Evolutionary conservation across 192 early-diverging fungal species (phyloP).

Genomic region (Gonapodya prolifera): DNA sequence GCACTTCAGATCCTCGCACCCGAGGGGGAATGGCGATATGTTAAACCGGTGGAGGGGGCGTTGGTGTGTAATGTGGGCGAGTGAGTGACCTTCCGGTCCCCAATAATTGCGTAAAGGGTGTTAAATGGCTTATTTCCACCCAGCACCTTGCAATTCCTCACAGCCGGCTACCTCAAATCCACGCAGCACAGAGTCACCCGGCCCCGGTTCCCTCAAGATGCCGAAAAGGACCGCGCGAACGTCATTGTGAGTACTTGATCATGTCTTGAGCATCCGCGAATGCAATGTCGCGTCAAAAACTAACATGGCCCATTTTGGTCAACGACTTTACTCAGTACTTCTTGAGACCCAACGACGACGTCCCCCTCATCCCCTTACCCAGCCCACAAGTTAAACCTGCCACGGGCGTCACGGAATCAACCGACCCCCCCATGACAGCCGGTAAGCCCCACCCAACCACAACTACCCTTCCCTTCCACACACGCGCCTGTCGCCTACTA

Average conservation of each 20-base stretch:
- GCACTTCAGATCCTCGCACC: neutral
- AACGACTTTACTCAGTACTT: neutral
- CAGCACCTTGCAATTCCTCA: neutral
- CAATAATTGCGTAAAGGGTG: neutral
- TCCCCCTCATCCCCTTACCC: neutral
- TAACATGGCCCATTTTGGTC: neutral
- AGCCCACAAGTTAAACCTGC: neutral
- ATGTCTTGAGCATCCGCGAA: too few species aligned
- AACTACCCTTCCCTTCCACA: too few species aligned
- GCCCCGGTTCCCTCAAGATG: neutral
- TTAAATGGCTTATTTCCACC: neutral
- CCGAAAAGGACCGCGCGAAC: neutral
- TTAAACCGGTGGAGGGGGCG: neutral
- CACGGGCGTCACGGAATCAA: too few species aligned
- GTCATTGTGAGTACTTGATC: neutral
- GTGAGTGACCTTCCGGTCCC: neutral
- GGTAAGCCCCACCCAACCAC: too few species aligned
- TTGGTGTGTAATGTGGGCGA: neutral
- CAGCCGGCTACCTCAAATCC: neutral
- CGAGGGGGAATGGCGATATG: neutral
- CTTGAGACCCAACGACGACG: neutral
- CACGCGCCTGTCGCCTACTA: too few species aligned
- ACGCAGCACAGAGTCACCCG: neutral
- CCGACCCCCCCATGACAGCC: too few species aligned
- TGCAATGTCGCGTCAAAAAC: neutral